These are phyloP conservation scores for Fusarium pilosicola DNA, from an alignment of 2,329 filamentous ascomycete species.

Conservation along the genomic window DNA sequence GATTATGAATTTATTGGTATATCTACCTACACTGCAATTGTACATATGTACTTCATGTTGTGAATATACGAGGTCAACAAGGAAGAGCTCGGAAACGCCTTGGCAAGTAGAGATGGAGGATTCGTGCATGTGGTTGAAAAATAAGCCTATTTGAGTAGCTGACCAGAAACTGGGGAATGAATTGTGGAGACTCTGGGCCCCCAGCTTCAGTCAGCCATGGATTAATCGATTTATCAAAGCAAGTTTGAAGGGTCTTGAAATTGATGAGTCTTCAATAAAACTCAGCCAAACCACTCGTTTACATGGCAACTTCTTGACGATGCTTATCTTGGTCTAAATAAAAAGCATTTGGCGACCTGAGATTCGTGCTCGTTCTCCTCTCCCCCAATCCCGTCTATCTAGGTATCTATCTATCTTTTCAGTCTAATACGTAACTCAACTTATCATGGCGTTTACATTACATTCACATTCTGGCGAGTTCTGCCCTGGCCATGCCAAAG, in stretches of 20 bases:
- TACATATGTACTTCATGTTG: background rate
- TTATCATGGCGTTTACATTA: slow-evolving; percentile 90
- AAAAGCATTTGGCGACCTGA: background rate
- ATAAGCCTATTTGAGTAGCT: background rate
- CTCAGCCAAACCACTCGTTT: background rate
- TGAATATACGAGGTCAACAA: background rate
- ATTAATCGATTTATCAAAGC: background rate
- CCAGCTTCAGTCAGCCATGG: background rate
- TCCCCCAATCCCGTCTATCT: too few species aligned
- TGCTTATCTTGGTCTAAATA: background rate
- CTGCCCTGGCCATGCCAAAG: slow-evolving; percentile 87
- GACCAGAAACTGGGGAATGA: slow-evolving; percentile 13
- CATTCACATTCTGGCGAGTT: slow-evolving; percentile 99
- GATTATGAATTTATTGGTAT: background rate
- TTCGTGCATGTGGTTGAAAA: background rate
- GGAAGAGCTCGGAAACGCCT: background rate
- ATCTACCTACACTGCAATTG: background rate
- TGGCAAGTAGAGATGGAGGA: background rate
- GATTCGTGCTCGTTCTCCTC: background rate
- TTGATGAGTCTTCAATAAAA: slow-evolving; percentile 16
- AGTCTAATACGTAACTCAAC: background rate
- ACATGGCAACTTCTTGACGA: background rate
- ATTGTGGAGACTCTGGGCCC: slow-evolving; percentile 15
- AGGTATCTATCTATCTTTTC: background rate
- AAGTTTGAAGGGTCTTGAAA: slow-evolving; percentile 7